phyloP scores from a whole-genome alignment of 441 rosid species.

The Flueggea neowawraea region DNA sequence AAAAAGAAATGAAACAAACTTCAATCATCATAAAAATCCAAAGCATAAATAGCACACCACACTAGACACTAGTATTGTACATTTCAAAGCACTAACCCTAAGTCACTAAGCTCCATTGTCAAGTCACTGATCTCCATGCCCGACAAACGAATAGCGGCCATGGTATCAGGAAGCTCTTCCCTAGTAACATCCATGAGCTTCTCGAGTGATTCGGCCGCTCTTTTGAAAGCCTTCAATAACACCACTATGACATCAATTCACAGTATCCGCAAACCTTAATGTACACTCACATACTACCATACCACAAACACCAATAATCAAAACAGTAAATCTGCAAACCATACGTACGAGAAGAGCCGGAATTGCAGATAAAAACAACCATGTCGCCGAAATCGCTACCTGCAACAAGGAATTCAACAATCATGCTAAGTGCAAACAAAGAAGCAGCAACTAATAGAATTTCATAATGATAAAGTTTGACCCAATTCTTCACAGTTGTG shows the following conservation, averaged over 20 bases:
- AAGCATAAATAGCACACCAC: background rate
- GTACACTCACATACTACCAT: background rate
- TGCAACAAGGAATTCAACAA: slow-evolving; percentile 22
- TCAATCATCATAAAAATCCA: background rate
- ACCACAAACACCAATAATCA: background rate
- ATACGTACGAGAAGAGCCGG: slow-evolving; percentile 67
- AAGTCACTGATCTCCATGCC: slow-evolving; percentile 97
- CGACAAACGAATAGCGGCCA: slow-evolving; percentile 83
- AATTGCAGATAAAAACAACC: slow-evolving; percentile 84
- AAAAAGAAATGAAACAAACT: background rate
- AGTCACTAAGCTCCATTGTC: slow-evolving; percentile 83
- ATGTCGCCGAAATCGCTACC: slow-evolving; percentile 77
- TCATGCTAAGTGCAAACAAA: background rate
- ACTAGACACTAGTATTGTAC: background rate
- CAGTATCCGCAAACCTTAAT: background rate
- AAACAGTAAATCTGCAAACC: background rate
- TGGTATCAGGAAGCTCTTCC: slow-evolving; percentile 89
- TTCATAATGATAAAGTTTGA: too few species aligned
- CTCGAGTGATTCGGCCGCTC: slow-evolving; percentile 83
- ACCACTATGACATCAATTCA: background rate
- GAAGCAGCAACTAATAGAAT: background rate
- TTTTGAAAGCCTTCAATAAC: slow-evolving; percentile 58
- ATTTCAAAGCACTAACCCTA: slow-evolving; percentile 42
- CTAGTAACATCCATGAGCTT: slow-evolving; percentile 81
- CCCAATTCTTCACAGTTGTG: too few species aligned